These are phyloP conservation scores for Discostella pseudostelligera DNA, from an alignment of 108 stramenopile genomes.

Conservation along the genomic window DNA sequence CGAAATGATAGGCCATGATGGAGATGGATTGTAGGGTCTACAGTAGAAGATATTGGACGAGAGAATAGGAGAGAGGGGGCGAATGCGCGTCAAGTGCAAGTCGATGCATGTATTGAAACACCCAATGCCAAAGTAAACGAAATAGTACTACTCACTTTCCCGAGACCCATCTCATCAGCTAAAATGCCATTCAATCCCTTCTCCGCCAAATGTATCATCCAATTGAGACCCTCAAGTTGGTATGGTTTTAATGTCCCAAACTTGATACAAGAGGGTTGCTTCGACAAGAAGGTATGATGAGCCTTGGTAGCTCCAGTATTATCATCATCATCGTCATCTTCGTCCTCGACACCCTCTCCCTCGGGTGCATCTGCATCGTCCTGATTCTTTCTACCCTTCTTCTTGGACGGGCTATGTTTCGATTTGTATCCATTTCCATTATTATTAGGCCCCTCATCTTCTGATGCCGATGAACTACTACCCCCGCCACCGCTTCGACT, in stretches of 20 bases:
- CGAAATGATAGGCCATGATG: constrained; percentile 83
- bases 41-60: not conserved
- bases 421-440: constrained; percentile 39
- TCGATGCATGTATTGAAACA: no score
- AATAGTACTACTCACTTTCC: constrained; percentile 20
- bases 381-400: constrained; percentile 16
- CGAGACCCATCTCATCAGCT: constrained; percentile 86
- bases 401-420: constrained; percentile 27
- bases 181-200: constrained; percentile 95
- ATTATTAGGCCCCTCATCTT: no score
- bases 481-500: no score
- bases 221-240: constrained; percentile 95
- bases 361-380: constrained; percentile 46
- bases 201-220: constrained; percentile 96
- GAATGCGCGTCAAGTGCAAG: not conserved
- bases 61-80: not conserved
- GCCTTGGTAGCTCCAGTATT: constrained; percentile 48
- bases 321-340: constrained; percentile 75
- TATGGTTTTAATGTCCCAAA: constrained; percentile 87
- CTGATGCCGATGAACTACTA: no score
- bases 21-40: constrained; percentile 97
- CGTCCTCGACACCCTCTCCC: constrained; percentile 32
- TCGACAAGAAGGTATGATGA: constrained; percentile 77
- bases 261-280: constrained; percentile 90
- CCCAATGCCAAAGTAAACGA: no score